These are phyloP conservation scores for Dichomitus squalens DNA, from an alignment of 1,284 basidiomycete species.

Conservation along the genomic window DNA sequence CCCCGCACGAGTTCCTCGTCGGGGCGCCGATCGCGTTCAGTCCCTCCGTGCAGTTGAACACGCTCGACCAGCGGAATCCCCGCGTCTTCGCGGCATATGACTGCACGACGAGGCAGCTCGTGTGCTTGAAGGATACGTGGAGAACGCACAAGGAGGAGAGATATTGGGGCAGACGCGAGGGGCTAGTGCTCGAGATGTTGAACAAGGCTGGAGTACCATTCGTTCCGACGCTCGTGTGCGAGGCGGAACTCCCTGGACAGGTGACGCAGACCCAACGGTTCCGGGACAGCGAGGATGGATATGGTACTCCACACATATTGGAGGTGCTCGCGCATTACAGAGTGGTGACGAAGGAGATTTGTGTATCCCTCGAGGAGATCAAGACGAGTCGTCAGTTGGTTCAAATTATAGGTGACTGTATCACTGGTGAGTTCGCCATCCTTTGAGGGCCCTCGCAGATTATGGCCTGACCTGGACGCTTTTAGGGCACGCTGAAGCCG, in stretches of 20 bases:
- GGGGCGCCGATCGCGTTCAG: neutral
- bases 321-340: neutral
- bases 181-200: neutral
- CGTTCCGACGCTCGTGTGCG: conserved; percentile 11
- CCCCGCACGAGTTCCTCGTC: conserved; percentile 6
- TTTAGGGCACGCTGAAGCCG: conserved; percentile 3
- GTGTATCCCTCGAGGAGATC: neutral
- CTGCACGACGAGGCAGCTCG: neutral
- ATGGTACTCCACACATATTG: neutral
- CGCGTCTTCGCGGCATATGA: conserved; percentile 6
- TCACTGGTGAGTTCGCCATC: neutral
- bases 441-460: too few species aligned
- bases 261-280: neutral
- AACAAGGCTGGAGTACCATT: conserved; percentile 3
- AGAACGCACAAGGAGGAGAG: neutral
- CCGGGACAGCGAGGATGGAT: neutral
- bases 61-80: neutral
- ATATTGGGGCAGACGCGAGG: neutral
- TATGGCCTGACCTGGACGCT: neutral
- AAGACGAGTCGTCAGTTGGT: neutral
- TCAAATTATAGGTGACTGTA: neutral
- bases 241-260: conserved; percentile 3
- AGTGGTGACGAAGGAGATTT: neutral
- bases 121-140: conserved; percentile 16
- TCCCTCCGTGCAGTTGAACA: neutral